Evolutionary conservation across 805 yeast species (phyloP).

Genomic region (Jamesozyma hellenica): DNA sequence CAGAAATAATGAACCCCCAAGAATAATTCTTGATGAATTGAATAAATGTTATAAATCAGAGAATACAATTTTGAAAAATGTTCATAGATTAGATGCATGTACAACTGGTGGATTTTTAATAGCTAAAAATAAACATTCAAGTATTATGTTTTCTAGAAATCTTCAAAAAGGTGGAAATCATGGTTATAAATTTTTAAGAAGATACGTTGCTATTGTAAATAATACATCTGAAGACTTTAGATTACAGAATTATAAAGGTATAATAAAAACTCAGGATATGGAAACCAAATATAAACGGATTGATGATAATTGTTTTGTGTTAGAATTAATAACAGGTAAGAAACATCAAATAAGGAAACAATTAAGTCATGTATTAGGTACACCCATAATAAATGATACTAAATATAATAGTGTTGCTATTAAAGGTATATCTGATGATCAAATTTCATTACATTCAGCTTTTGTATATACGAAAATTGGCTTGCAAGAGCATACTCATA

Average conservation of each 20-base stretch:
- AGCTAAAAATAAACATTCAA: conserved; percentile 26
- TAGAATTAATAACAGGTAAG: conserved; percentile 32
- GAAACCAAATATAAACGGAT: conserved; percentile 12
- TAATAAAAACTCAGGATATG: conserved; percentile 10
- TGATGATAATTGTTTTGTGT: conserved; percentile 16
- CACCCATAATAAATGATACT: conserved; percentile 27
- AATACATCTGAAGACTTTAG: neutral
- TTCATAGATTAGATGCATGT: conserved; percentile 33
- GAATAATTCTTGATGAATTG: conserved; percentile 15
- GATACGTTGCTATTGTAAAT: conserved; percentile 28
- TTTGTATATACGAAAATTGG: conserved; percentile 29
- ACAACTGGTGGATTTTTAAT: conserved; percentile 35
- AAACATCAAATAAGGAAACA: conserved; percentile 35
- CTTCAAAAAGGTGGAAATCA: conserved; percentile 28
- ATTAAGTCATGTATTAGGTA: conserved; percentile 12
- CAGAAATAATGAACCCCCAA: conserved; percentile 7
- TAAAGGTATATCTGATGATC: conserved; percentile 6
- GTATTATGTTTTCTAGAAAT: conserved; percentile 18
- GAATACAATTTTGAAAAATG: conserved; percentile 12
- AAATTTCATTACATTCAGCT: conserved; percentile 34
- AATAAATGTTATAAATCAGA: conserved; percentile 3
- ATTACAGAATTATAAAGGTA: conserved; percentile 4
- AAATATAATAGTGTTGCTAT: conserved; percentile 16
- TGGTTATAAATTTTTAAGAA: conserved; percentile 30
- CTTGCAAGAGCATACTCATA: conserved; percentile 13